Conservation (phyloP, 1,284 basidiomycete species). For the Irpex sp. region DNA sequence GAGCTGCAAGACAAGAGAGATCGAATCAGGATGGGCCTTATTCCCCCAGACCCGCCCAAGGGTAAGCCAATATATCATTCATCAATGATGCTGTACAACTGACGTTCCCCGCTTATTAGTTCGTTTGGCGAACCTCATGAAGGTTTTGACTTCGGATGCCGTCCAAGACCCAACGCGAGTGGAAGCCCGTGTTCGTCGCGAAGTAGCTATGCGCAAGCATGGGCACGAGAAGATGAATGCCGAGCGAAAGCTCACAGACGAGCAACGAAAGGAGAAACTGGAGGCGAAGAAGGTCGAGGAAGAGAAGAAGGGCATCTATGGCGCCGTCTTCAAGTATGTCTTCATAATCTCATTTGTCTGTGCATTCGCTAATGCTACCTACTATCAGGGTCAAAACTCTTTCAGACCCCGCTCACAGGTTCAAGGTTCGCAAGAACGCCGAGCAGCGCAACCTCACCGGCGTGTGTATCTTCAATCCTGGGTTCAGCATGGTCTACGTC, state of each 20-base stretch:
- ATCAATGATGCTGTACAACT: neutral
- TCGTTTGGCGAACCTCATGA: conserved; percentile 95
- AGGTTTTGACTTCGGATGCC: conserved; percentile 94
- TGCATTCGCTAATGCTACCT: conserved; percentile 5
- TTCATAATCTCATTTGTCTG: neutral
- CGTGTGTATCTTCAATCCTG: conserved; percentile 84
- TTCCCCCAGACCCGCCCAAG: conserved; percentile 95
- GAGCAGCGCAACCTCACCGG: conserved; percentile 89
- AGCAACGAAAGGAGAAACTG: conserved; percentile 83
- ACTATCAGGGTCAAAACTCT: conserved; percentile 76
- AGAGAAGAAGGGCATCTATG: conserved; percentile 85
- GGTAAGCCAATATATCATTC: conserved; percentile 40
- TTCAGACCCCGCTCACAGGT: conserved; percentile 89
- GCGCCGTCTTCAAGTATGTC: conserved; percentile 86
- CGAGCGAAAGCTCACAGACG: conserved; percentile 88
- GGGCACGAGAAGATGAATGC: conserved; percentile 92
- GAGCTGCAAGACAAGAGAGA: conserved; percentile 95
- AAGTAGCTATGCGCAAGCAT: conserved; percentile 88
- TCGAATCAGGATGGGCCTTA: conserved; percentile 92
- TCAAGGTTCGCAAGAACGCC: conserved; percentile 96
- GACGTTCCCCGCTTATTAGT: conserved; percentile 45
- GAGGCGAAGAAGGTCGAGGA: conserved; percentile 83
- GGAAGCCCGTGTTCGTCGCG: conserved; percentile 90
- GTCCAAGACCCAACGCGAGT: conserved; percentile 97
- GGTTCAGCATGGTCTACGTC: conserved; percentile 89